A percentile compares a stretch with the other conserved stretches of the same genome.
Conservation (phyloP, 768 basidiomycete genomes). For the Lactifluus piperatus region DNA sequence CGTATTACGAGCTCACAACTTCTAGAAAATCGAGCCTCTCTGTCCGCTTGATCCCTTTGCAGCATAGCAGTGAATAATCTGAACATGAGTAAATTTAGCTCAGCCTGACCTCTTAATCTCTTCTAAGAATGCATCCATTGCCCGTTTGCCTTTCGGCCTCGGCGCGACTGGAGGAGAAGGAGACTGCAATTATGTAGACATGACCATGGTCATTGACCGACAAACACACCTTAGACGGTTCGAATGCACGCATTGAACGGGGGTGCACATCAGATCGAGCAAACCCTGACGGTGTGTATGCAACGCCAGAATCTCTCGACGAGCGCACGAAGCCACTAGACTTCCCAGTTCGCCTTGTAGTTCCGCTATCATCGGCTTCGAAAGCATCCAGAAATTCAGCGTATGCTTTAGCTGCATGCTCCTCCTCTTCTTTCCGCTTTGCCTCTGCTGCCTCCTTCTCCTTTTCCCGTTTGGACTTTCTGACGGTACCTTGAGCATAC, state of each 20-base stretch:
- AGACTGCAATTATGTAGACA: conserved; percentile 29
- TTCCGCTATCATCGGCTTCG: conserved; percentile 51
- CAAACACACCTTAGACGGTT: conserved; percentile 27
- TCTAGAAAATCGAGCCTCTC: conserved; percentile 77
- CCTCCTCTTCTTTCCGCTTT: conserved; percentile 79
- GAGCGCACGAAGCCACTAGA: conserved; percentile 51
- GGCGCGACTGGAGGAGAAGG: conserved; percentile 50
- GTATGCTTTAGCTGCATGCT: conserved; percentile 67
- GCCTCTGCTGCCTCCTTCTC: conserved; percentile 90
- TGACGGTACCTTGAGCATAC: conserved; percentile 76
- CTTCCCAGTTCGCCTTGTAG: conserved; percentile 38
- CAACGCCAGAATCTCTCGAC: conserved; percentile 37
- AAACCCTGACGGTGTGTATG: conserved; percentile 36
- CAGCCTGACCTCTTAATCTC: conserved; percentile 79
- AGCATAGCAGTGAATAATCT: background rate
- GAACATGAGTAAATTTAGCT: background rate
- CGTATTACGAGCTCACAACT: conserved; percentile 37
- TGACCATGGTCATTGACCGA: background rate
- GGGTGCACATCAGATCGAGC: conserved; percentile 26
- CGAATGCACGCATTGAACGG: conserved; percentile 26
- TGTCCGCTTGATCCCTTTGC: conserved; percentile 79
- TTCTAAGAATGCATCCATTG: conserved; percentile 93
- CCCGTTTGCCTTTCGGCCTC: conserved; percentile 87
- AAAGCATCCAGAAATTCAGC: conserved; percentile 82
- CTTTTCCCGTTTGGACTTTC: conserved; percentile 86